A percentile compares a stretch with the other conserved stretches of the same genome.
Conservation (phyloP, 1,139 yeast genomes). For the Yarrowia galli region DNA sequence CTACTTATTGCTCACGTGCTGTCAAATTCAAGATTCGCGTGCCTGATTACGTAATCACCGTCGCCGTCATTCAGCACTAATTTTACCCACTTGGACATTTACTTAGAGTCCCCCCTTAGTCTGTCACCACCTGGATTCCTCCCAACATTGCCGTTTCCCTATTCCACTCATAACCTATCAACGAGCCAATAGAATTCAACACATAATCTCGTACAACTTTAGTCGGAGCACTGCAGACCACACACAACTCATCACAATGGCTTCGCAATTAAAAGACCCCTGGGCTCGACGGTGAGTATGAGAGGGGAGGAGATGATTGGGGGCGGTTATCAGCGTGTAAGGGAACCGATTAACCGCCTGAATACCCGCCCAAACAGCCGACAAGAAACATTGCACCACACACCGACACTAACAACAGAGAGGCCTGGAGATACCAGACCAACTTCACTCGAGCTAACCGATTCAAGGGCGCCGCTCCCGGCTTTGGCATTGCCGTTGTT, state of each 20-base stretch:
- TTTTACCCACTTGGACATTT: too few species aligned
- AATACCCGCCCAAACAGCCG: too few species aligned
- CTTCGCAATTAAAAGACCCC: constrained; percentile 53
- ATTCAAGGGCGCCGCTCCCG: constrained; percentile 80
- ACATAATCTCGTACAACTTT: constrained; percentile 26
- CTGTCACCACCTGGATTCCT: too few species aligned
- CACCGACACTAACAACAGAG: constrained; percentile 56
- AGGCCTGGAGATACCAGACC: constrained; percentile 91
- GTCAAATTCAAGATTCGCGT: too few species aligned
- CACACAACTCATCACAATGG: constrained; percentile 42
- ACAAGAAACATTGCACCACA: not conserved
- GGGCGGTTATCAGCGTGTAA: not conserved
- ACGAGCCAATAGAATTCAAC: constrained; percentile 24
- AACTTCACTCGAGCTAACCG: constrained; percentile 76
- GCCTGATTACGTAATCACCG: too few species aligned
- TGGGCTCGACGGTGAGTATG: constrained; percentile 58
- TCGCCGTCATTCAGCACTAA: too few species aligned
- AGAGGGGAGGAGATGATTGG: too few species aligned
- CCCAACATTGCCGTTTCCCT: not conserved
- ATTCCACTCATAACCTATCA: constrained; percentile 4
- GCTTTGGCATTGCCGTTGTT: constrained; percentile 79
- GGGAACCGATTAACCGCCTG: too few species aligned
- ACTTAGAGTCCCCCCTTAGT: too few species aligned
- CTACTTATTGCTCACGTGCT: too few species aligned
- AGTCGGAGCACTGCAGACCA: constrained; percentile 27